Percentiles rank a stretch among this genome's conserved stretches.
phyloP scores from a whole-genome alignment of 495 filamentous ascomycete species.

The Talaromyces trachyspermus region DNA sequence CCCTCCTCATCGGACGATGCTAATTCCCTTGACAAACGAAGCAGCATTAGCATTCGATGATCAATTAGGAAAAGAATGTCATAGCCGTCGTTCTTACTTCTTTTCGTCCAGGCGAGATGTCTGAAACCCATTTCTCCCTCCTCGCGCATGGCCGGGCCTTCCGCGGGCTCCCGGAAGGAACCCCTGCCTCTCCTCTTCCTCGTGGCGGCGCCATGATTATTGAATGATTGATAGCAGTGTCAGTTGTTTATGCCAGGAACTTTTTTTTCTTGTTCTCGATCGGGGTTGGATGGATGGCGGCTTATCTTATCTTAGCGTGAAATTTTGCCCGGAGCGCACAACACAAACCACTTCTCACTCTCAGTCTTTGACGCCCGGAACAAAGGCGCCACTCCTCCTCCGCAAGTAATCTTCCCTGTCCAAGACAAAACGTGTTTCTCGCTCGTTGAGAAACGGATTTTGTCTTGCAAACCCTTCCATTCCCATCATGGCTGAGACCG shows the following conservation, averaged over 20 bases:
- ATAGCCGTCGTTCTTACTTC: conserved; percentile 20
- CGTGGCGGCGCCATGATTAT: conserved; percentile 21
- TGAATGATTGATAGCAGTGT: no score
- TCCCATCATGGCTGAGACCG: conserved; percentile 71
- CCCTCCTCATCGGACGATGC: conserved; percentile 26
- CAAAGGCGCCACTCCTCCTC: conserved; percentile 20
- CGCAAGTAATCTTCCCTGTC: conserved; percentile 12
- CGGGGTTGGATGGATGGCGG: conserved; percentile 3
- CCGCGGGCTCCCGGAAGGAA: conserved; percentile 29
- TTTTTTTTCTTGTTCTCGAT: not conserved
- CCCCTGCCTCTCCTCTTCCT: conserved; percentile 28
- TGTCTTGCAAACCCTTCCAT: conserved; percentile 6
- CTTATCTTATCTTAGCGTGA: conserved; percentile 53
- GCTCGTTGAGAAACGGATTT: not conserved
- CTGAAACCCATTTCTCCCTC: conserved; percentile 23
- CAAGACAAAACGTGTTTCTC: conserved; percentile 10
- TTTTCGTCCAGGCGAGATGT: conserved; percentile 35
- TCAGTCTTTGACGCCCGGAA: conserved; percentile 15
- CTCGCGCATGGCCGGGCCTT: conserved; percentile 13
- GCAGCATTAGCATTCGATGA: not conserved
- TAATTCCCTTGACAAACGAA: conserved; percentile 21
- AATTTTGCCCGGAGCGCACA: conserved; percentile 37
- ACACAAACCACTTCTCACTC: conserved; percentile 31
- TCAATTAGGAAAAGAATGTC: not conserved
- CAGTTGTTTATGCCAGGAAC: no score